phyloP scores from a whole-genome alignment of 116 monocot species.

The Iris pallida region DNA sequence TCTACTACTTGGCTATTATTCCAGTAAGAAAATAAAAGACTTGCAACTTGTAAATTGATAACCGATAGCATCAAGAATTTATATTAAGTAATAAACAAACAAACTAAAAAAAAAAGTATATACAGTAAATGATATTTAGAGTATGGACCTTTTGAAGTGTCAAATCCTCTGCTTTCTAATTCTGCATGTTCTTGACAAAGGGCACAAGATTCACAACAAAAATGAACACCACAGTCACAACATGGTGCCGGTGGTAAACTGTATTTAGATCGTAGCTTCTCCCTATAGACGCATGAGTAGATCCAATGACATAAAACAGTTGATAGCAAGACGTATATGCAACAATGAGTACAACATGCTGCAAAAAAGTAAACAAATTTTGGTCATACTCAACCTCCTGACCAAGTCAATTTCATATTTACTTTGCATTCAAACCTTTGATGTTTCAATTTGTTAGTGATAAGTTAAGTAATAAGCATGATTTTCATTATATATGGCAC shows the following conservation, averaged over 20 bases:
- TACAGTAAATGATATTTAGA: not conserved
- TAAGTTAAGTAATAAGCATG: too few relatives aligned
- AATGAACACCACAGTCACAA: constrained; percentile 23
- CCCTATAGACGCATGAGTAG: constrained; percentile 17
- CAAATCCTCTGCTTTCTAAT: constrained; percentile 12
- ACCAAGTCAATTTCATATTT: too few relatives aligned
- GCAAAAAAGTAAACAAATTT: not conserved
- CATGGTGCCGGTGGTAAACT: constrained; percentile 15
- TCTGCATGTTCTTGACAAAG: constrained; percentile 22
- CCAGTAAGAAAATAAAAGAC: not conserved
- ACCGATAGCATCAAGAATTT: not conserved
- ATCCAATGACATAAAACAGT: constrained; percentile 7
- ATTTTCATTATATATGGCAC: too few relatives aligned
- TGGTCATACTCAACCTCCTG: not conserved
- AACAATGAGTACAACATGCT: constrained; percentile 17
- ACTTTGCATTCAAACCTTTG: too few relatives aligned
- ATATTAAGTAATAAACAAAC: not conserved
- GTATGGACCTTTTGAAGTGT: constrained; percentile 7
- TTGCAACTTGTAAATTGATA: not conserved
- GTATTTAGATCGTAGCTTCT: constrained; percentile 15
- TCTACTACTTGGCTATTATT: not conserved
- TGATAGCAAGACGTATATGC: constrained; percentile 5
- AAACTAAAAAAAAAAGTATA: not conserved
- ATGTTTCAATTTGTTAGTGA: too few relatives aligned
- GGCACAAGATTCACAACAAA: constrained; percentile 22